Base-by-base conservation (phyloP, 768 basidiomycete species). In the Cantharellus anzutake region DNA sequence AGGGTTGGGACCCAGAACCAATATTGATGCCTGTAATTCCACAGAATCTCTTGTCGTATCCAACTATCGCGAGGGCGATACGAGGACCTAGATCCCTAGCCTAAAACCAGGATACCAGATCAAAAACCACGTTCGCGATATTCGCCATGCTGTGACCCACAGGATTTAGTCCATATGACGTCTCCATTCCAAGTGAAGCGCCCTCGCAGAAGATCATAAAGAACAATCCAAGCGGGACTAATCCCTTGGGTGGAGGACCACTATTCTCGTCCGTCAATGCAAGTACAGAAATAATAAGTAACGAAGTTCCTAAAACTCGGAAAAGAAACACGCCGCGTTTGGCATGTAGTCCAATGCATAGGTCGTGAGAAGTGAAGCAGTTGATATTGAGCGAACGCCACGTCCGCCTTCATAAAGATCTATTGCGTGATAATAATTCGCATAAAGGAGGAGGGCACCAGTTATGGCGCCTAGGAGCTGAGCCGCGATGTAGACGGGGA, bases 381-480 rank as follows among this genome's bases (percentile, higher is more conserved):
- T 35, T 38, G 14, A 11, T 35, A 0, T 82, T 82, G 11, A 41
- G 37, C 7, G 11, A 37, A 55, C 1, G 34, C 35, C 75, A 4
- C 69, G 68, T 4, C 78, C 76, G 37, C 48, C 60, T 38, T 83
- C 83, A 62, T 77, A 74, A 50, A 80, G 62, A 64, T 82, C 75
- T 66, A 86, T 80, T 14, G 81, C 82, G 67, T 80, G 42, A 41
- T 37, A 41, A 72, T 81, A 86, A 64, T 84, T 80, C 3, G 73
- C 72, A 65, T 85, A 85, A 56, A 81, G 67, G 51, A 80, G 60
- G 42, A 82, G 69, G 60, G 76, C 78, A 0, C 80, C 83, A 62
- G 84, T 67, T 63, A 80, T 83, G 14, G 75, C 79, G 3, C 83
- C 85, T 2, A 83, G 62, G 62, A 83, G 74, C 65, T 87, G 84